These are phyloP conservation scores for Lizanozyma gosingica DNA, from an alignment of 1,139 yeast genomes.

Conservation along the genomic window DNA sequence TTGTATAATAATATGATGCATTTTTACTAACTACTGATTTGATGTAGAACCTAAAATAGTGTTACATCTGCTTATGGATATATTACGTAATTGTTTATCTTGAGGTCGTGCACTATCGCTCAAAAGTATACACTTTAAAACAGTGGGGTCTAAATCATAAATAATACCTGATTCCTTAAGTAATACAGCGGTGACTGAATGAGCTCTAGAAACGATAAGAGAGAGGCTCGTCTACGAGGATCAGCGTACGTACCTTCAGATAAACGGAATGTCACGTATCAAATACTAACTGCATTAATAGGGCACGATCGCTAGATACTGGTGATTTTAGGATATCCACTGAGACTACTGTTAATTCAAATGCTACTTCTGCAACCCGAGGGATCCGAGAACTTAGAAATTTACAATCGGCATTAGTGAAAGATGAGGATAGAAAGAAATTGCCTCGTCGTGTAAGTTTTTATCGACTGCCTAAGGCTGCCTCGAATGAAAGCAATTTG, in stretches of 20 bases:
- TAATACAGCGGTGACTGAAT: too few species aligned
- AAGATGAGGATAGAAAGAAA: conserved; percentile 15
- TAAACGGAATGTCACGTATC: too few species aligned
- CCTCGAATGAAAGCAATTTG: too few species aligned
- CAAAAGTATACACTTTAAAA: too few species aligned
- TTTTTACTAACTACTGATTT: too few species aligned
- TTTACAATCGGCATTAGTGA: conserved; percentile 18
- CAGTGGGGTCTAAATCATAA: too few species aligned
- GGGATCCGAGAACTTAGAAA: conserved; percentile 4
- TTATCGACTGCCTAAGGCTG: neutral
- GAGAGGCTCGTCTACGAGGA: neutral
- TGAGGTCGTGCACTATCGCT: too few species aligned
- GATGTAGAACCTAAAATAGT: too few species aligned
- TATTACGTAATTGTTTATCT: too few species aligned
- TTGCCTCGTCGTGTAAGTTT: conserved; percentile 10
- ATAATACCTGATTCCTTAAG: too few species aligned
- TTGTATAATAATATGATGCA: neutral
- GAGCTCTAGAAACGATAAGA: neutral
- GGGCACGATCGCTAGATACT: neutral
- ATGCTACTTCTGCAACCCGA: neutral
- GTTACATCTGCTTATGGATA: too few species aligned
- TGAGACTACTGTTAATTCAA: too few species aligned
- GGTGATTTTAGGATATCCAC: neutral
- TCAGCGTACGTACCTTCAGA: neutral
- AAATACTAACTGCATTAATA: neutral